Conservation (phyloP, 2,329 filamentous ascomycete genomes). For the Metarhizium album region DNA sequence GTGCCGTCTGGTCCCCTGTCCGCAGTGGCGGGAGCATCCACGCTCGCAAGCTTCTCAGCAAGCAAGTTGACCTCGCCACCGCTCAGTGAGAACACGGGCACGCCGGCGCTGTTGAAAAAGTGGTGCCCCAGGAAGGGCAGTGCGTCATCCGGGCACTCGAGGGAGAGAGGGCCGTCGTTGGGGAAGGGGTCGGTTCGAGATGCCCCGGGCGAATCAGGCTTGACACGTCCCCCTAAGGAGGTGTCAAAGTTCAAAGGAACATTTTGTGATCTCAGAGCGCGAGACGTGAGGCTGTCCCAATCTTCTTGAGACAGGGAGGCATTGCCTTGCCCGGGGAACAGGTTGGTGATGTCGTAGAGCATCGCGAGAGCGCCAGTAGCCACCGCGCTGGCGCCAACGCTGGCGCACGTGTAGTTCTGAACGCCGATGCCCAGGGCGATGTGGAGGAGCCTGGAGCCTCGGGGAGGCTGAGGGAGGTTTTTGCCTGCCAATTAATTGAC, state of each 20-base stretch:
- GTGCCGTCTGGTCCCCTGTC: constrained; percentile 35
- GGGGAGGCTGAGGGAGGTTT: constrained; percentile 33
- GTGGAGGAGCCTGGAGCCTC: constrained; percentile 33
- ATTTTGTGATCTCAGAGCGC: constrained; percentile 27
- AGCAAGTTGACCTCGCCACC: constrained; percentile 27
- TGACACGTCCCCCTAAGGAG: constrained; percentile 15
- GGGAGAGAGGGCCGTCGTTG: constrained; percentile 24
- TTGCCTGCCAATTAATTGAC: constrained; percentile 19
- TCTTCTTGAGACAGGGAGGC: constrained; percentile 25
- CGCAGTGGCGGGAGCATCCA: constrained; percentile 40
- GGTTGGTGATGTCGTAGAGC: constrained; percentile 44
- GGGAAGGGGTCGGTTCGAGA: constrained; percentile 36
- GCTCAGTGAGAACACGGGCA: constrained; percentile 50
- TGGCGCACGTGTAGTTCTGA: constrained; percentile 58
- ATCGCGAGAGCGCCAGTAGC: constrained; percentile 47
- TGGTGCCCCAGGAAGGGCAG: constrained; percentile 49
- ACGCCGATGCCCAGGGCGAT: constrained; percentile 54
- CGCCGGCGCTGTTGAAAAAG: constrained; percentile 46
- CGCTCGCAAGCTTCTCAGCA: constrained; percentile 36
- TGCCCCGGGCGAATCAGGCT: constrained; percentile 27
- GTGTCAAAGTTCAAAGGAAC: constrained; percentile 38
- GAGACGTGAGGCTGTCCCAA: constrained; percentile 30
- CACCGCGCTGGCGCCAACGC: constrained; percentile 21
- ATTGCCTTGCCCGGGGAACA: constrained; percentile 36
- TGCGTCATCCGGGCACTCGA: constrained; percentile 26